phyloP scores from a whole-genome alignment of 768 basidiomycete species.

The Cantharellus anzutake region DNA sequence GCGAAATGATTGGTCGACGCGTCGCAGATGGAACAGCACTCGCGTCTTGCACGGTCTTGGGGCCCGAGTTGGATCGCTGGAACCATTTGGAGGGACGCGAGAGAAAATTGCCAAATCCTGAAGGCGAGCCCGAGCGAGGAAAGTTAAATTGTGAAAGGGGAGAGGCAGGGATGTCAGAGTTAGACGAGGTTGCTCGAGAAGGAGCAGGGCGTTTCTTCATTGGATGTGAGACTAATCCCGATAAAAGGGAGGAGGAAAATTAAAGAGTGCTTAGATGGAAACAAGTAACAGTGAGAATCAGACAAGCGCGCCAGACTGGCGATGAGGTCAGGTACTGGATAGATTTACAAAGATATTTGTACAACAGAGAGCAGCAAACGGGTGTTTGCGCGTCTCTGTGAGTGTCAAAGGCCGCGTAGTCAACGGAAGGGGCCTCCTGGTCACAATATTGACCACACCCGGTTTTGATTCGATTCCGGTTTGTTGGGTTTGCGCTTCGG shows the following conservation, averaged over 20 bases:
- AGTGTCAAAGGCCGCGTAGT: no score
- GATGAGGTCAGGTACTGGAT: no score
- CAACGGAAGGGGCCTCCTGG: no score
- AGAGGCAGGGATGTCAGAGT: not conserved
- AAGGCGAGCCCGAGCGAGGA: slow-evolving; percentile 44
- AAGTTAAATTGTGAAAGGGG: not conserved
- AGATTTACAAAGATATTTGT: no score
- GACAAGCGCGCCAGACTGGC: no score
- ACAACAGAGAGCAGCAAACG: no score
- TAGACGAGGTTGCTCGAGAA: not conserved
- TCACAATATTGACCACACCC: no score
- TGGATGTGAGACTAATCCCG: not conserved
- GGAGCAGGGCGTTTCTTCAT: not conserved
- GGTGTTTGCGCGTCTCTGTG: no score
- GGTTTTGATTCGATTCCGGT: no score
- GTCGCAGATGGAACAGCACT: not conserved
- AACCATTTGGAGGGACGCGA: slow-evolving; percentile 60
- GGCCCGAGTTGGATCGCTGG: slow-evolving; percentile 23
- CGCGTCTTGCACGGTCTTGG: no score
- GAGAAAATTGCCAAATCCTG: slow-evolving; percentile 45
- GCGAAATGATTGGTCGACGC: slow-evolving; percentile 49
- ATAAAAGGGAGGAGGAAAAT: not conserved
- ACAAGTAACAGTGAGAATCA: not conserved
- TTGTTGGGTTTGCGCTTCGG: no score
- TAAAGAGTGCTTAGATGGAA: not conserved